These are phyloP conservation scores for Sordariomycetes sp. DNA, from an alignment of 2,329 filamentous ascomycete genomes.

Conservation along the genomic window DNA sequence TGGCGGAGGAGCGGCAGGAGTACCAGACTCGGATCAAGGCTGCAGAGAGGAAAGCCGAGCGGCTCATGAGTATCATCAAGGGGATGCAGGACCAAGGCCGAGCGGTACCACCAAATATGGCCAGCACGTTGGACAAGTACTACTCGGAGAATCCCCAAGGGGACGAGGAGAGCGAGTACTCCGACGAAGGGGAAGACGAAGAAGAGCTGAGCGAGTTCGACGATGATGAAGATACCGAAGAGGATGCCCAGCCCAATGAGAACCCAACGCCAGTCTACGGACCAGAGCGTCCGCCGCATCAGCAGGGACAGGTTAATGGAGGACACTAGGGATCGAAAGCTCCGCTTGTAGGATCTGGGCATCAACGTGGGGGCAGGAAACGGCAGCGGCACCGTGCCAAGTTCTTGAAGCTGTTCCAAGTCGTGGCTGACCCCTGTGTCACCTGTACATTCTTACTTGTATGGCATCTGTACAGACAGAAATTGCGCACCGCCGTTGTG, in stretches of 20 bases:
- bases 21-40: conserved; percentile 57
- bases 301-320: conserved; percentile 21
- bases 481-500: no score
- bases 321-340: conserved; percentile 21
- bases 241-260: conserved; percentile 30
- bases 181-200: conserved; percentile 47
- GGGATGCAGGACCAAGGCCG: conserved; percentile 94
- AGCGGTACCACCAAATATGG: conserved; percentile 58
- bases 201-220: conserved; percentile 52
- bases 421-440: no score
- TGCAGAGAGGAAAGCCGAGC: conserved; percentile 67
- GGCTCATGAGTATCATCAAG: conserved; percentile 88
- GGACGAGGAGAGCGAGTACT: conserved; percentile 48
- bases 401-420: no score
- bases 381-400: no score
- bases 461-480: no score
- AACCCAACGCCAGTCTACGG: conserved; percentile 31
- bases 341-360: no score
- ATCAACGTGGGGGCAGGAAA: no score
- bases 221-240: conserved; percentile 41
- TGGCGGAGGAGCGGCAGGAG: conserved; percentile 89
- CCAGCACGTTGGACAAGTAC: conserved; percentile 47
- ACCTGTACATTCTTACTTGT: no score
- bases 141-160: conserved; percentile 40
- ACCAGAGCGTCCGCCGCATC: conserved; percentile 36